Percentiles rank a stretch among this genome's conserved stretches.
Conservation (phyloP, 345 rosid species). For the Ricinus communis region DNA sequence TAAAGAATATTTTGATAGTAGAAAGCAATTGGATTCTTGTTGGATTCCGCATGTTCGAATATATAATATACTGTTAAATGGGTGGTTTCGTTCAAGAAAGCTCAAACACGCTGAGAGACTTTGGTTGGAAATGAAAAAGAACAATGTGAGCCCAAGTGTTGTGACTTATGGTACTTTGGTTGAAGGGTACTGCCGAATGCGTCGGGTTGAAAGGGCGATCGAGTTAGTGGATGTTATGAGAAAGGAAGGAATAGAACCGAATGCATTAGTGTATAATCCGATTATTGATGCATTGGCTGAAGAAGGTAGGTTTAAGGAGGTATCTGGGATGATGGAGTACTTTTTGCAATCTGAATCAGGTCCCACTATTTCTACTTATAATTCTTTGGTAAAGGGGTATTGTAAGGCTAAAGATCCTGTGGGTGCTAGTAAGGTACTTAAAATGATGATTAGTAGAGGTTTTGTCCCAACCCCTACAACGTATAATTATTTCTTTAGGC, state of each 20-base stretch:
- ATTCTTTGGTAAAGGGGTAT: constrained; percentile 73
- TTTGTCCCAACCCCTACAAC: constrained; percentile 68
- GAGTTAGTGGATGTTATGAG: constrained; percentile 70
- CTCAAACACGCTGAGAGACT: constrained; percentile 69
- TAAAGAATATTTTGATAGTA: constrained; percentile 43
- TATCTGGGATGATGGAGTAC: constrained; percentile 61
- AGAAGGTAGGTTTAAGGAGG: constrained; percentile 71
- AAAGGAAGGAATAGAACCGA: constrained; percentile 55
- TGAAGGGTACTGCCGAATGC: constrained; percentile 78
- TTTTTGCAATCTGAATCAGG: constrained; percentile 61
- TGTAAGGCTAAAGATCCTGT: constrained; percentile 71
- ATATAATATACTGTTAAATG: constrained; percentile 71
- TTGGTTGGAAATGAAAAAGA: constrained; percentile 63
- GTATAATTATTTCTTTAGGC: constrained; percentile 76
- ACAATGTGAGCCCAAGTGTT: constrained; percentile 52
- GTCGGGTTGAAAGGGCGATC: constrained; percentile 59
- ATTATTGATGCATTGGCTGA: constrained; percentile 80
- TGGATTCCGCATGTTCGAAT: constrained; percentile 61
- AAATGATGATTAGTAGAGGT: constrained; percentile 68
- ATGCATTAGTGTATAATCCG: constrained; percentile 60
- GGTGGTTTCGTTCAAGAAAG: constrained; percentile 74
- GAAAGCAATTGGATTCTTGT: constrained; percentile 29
- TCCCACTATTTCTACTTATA: constrained; percentile 71
- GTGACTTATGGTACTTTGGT: constrained; percentile 79
- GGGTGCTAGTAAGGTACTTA: constrained; percentile 70